Percentiles rank a stretch among this genome's conserved stretches.
These are phyloP conservation scores for Pichia sorboxylosa DNA, from an alignment of 1,139 yeast species.

Conservation along the genomic window DNA sequence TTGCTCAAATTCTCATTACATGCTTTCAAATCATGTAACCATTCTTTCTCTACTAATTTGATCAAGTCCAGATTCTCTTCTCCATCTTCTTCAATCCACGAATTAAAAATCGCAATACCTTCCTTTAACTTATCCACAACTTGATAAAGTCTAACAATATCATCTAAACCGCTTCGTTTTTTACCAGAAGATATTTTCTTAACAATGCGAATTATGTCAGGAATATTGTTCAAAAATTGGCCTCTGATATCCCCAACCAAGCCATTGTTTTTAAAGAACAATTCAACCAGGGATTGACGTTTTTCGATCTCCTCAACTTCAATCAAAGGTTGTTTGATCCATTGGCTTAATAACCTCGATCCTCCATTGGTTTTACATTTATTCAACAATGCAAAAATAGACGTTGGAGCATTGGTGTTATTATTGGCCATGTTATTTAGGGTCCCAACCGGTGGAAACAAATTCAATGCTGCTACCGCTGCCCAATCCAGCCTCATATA, in stretches of 20 bases:
- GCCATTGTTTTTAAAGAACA: slow-evolving; percentile 57
- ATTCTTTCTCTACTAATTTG: slow-evolving; percentile 34
- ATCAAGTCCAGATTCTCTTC: slow-evolving; percentile 23
- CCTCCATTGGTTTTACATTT: slow-evolving; percentile 84
- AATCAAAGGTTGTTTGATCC: slow-evolving; percentile 93
- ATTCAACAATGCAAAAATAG: slow-evolving; percentile 74
- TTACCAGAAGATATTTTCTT: slow-evolving; percentile 43
- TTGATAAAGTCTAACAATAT: slow-evolving; percentile 84
- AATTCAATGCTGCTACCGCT: slow-evolving; percentile 76
- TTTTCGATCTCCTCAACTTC: slow-evolving; percentile 44
- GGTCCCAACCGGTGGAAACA: slow-evolving; percentile 46
- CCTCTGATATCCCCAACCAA: slow-evolving; percentile 55
- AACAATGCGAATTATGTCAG: slow-evolving; percentile 68
- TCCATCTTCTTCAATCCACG: slow-evolving; percentile 22
- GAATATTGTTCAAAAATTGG: slow-evolving; percentile 60
- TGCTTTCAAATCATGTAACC: slow-evolving; percentile 47
- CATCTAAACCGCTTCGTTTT: slow-evolving; percentile 44
- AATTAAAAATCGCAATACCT: slow-evolving; percentile 36
- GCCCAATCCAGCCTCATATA: slow-evolving; percentile 87
- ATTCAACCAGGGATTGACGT: slow-evolving; percentile 65
- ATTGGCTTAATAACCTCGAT: slow-evolving; percentile 71
- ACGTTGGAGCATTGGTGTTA: slow-evolving; percentile 33
- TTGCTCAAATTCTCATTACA: slow-evolving; percentile 44
- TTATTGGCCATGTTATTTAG: slow-evolving; percentile 19
- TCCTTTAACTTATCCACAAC: slow-evolving; percentile 62